These are phyloP conservation scores for Mycena rosella DNA, from an alignment of 768 basidiomycete genomes.

Conservation along the genomic window DNA sequence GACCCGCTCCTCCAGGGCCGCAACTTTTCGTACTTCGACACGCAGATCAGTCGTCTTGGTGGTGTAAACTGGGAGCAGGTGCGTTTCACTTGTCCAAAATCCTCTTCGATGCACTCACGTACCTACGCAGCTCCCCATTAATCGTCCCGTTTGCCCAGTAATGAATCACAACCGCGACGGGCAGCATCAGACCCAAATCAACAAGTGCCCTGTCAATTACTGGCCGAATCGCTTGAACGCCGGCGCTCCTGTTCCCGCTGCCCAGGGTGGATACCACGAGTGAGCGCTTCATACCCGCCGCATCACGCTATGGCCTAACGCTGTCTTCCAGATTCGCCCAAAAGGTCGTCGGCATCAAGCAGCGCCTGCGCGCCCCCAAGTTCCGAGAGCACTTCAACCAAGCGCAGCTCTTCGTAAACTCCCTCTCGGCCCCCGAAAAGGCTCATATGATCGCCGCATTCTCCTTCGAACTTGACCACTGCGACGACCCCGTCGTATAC, in stretches of 20 bases:
- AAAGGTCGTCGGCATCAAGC: slow-evolving; percentile 58
- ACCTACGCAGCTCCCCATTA: slow-evolving; percentile 74
- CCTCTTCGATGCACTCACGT: too few relatives aligned
- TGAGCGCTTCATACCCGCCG: neutral
- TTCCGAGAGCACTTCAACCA: slow-evolving; percentile 86
- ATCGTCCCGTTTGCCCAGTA: slow-evolving; percentile 82
- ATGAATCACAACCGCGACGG: slow-evolving; percentile 80
- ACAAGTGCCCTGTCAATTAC: slow-evolving; percentile 76
- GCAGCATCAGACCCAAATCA: slow-evolving; percentile 66
- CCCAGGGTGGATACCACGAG: slow-evolving; percentile 8
- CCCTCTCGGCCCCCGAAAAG: slow-evolving; percentile 76
- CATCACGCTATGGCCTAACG: too few relatives aligned
- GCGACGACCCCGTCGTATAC: slow-evolving; percentile 81
- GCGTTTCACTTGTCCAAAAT: too few relatives aligned
- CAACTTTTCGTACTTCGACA: slow-evolving; percentile 66
- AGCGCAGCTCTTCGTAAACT: slow-evolving; percentile 87
- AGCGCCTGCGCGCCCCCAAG: slow-evolving; percentile 74
- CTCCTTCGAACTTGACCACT: slow-evolving; percentile 88
- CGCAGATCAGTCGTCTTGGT: slow-evolving; percentile 84
- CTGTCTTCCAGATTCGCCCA: neutral
- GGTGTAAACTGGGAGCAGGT: slow-evolving; percentile 73
- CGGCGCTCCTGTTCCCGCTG: slow-evolving; percentile 60
- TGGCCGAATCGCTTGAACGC: slow-evolving; percentile 81
- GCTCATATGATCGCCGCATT: slow-evolving; percentile 61
- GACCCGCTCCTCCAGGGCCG: slow-evolving; percentile 88